A percentile compares a stretch with the other conserved stretches of the same genome.
phyloP scores from a whole-genome alignment of 2,329 filamentous ascomycete genomes.

The Alternaria atra region DNA sequence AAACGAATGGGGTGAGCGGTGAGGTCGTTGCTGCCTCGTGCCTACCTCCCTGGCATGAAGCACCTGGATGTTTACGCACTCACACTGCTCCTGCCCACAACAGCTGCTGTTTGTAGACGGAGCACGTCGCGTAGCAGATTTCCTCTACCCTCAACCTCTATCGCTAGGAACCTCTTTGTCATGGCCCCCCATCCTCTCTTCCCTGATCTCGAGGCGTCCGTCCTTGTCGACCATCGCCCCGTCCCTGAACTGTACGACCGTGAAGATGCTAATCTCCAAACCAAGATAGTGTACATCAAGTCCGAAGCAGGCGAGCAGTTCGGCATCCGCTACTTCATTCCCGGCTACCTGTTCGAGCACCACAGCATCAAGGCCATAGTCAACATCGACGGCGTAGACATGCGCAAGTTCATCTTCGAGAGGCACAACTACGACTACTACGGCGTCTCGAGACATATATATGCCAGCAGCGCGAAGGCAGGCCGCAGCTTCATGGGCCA shows the following conservation, averaged over 20 bases:
- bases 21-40: neutral
- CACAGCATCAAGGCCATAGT: conserved; percentile 9
- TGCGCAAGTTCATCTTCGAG: conserved; percentile 8
- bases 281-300: conserved; percentile 15
- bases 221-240: conserved; percentile 15
- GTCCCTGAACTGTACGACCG: conserved; percentile 18
- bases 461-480: neutral
- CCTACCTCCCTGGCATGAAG: neutral
- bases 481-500: conserved; percentile 1
- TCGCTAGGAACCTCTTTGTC: neutral
- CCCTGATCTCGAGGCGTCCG: conserved; percentile 17
- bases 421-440: neutral
- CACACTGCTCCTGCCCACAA: neutral
- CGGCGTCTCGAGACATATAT: neutral
- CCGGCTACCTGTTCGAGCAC: conserved; percentile 2
- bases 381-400: conserved; percentile 13
- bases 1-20: neutral
- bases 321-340: conserved; percentile 11
- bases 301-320: conserved; percentile 12
- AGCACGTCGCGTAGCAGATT: neutral
- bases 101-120: neutral
- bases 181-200: conserved; percentile 21
- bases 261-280: conserved; percentile 1
- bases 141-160: neutral
- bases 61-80: conserved; percentile 3